Conservation (phyloP, 176 grass and related monocot genomes). For the Canna indica region DNA sequence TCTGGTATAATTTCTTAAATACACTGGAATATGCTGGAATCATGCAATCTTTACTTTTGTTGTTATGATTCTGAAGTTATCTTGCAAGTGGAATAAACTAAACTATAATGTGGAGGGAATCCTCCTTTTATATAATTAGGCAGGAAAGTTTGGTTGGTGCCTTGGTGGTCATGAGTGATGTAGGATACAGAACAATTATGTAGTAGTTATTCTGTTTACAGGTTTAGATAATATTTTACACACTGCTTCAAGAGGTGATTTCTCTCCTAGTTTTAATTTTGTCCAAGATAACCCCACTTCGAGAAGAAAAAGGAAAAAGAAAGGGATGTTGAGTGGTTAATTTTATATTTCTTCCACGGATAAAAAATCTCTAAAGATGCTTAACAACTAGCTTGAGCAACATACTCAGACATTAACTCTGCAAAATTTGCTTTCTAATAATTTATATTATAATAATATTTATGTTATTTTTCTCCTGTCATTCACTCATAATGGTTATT, state of each 20-base stretch:
- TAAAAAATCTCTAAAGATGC: neutral
- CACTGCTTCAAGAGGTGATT: no score
- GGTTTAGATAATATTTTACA: no score
- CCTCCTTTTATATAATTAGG: neutral
- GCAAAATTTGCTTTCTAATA: neutral
- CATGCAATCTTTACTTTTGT: no score
- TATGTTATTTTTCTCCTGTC: neutral
- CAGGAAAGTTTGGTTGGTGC: neutral
- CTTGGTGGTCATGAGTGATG: neutral
- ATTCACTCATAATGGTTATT: slow-evolving; percentile 2
- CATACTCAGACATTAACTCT: neutral
- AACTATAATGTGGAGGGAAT: neutral
- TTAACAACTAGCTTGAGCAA: no score
- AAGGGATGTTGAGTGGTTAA: no score
- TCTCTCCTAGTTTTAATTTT: no score
- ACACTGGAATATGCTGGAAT: neutral
- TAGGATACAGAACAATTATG: neutral
- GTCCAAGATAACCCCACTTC: no score
- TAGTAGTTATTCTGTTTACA: neutral
- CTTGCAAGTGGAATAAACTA: neutral
- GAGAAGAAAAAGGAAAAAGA: no score
- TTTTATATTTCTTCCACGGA: no score
- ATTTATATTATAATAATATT: neutral
- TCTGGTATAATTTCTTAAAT: neutral
- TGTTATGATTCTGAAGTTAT: neutral